Percentiles rank a stretch among this genome's conserved stretches.
Conservation (phyloP, 2,329 filamentous ascomycete species). For the Zymoseptoria brevis region DNA sequence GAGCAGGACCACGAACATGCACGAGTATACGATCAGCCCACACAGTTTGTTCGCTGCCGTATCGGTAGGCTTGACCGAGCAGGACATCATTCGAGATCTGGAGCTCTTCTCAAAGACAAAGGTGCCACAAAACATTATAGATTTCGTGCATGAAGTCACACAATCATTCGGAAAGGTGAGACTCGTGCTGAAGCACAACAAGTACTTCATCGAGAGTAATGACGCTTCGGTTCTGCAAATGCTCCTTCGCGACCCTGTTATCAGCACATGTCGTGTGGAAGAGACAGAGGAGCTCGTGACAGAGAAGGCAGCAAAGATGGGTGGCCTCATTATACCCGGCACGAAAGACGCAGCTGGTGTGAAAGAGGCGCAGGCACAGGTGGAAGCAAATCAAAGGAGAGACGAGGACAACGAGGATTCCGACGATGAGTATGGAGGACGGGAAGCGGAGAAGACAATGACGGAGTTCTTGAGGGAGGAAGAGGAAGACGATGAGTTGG, state of each 20-base stretch:
- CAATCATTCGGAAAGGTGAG: constrained; percentile 93
- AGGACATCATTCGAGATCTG: constrained; percentile 83
- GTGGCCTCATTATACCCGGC: constrained; percentile 81
- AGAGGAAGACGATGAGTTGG: constrained; percentile 74
- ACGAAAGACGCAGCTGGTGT: constrained; percentile 88
- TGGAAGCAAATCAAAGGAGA: constrained; percentile 38
- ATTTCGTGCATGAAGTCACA: constrained; percentile 75
- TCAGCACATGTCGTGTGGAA: constrained; percentile 71
- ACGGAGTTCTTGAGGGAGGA: constrained; percentile 62
- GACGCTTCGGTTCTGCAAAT: constrained; percentile 80
- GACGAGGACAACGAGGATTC: constrained; percentile 46
- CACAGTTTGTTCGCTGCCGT: constrained; percentile 94
- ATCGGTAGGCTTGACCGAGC: constrained; percentile 80
- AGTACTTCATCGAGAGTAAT: constrained; percentile 87
- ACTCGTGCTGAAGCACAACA: constrained; percentile 86
- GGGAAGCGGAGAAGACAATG: constrained; percentile 47
- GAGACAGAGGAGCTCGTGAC: constrained; percentile 65
- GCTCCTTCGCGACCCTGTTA: constrained; percentile 75
- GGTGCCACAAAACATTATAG: constrained; percentile 68
- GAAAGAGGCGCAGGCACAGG: constrained; percentile 56
- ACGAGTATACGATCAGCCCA: constrained; percentile 86
- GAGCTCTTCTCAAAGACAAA: constrained; percentile 85
- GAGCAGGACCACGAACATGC: constrained; percentile 80
- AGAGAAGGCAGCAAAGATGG: constrained; percentile 76
- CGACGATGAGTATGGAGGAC: constrained; percentile 47